Percentiles rank a stretch among this genome's conserved stretches.
These are phyloP conservation scores for Apiospora pterosperma DNA, from an alignment of 2,329 filamentous ascomycete genomes.

Conservation along the genomic window DNA sequence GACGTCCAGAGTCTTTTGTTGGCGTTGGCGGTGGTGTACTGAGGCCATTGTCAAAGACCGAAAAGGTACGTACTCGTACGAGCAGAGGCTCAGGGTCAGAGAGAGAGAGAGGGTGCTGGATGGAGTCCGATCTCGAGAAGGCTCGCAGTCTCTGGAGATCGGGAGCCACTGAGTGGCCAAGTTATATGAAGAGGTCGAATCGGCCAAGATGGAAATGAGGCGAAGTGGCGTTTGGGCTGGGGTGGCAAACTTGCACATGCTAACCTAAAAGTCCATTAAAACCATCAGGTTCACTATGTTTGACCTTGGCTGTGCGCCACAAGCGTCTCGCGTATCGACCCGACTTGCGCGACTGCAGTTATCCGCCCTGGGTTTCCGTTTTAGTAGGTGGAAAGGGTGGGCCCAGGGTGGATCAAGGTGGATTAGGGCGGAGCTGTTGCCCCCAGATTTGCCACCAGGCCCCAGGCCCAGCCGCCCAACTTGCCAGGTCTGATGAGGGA, in stretches of 20 bases:
- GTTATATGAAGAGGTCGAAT: neutral
- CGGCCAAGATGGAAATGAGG: no score
- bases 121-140: neutral
- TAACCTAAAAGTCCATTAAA: no score
- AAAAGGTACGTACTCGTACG: neutral
- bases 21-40: neutral
- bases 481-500: no score
- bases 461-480: no score
- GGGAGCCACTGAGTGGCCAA: neutral
- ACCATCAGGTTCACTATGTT: neutral
- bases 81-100: no score
- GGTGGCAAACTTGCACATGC: no score
- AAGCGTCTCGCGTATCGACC: no score
- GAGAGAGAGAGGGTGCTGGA: no score
- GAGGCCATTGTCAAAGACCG: neutral
- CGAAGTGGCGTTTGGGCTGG: neutral
- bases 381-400: neutral
- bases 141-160: neutral
- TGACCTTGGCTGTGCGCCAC: neutral
- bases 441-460: no score
- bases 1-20: neutral
- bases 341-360: neutral
- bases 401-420: no score
- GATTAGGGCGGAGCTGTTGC: no score
- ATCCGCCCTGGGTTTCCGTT: neutral